Percentiles rank a stretch among this genome's conserved stretches.
phyloP scores from a whole-genome alignment of 2,329 filamentous ascomycete species.

The Fusarium newnesense region DNA sequence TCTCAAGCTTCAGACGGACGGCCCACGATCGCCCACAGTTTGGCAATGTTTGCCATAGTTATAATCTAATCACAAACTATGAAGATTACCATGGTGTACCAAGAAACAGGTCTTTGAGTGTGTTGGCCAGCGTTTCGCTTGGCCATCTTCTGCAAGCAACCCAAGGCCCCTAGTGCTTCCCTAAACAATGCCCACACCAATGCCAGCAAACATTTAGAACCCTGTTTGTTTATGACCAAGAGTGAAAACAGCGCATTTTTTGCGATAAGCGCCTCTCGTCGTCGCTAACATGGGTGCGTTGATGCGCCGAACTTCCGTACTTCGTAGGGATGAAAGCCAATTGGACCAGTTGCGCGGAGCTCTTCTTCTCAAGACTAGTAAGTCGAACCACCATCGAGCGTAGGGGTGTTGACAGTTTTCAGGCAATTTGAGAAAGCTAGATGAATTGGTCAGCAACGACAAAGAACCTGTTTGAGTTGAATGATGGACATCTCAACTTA shows the following conservation, averaged over 20 bases:
- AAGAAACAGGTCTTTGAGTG: background rate
- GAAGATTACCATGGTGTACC: background rate
- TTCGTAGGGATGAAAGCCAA: background rate
- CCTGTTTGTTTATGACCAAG: background rate
- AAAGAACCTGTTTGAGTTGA: background rate
- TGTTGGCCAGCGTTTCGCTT: background rate
- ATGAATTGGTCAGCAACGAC: background rate
- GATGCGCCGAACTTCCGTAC: background rate
- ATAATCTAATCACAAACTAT: conserved; percentile 25
- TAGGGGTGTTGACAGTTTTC: background rate
- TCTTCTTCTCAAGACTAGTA: background rate
- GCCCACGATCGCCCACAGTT: background rate
- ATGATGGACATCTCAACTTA: background rate
- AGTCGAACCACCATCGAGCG: background rate
- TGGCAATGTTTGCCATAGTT: background rate
- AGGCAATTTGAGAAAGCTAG: background rate
- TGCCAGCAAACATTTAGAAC: background rate
- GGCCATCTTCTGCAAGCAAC: background rate
- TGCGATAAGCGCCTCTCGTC: background rate
- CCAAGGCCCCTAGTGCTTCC: background rate
- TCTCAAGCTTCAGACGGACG: conserved; percentile 4
- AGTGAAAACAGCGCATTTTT: background rate
- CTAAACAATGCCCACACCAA: background rate
- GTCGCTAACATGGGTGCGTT: background rate
- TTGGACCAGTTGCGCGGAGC: fast-evolving